These are phyloP conservation scores for Globisporangium canariense DNA, from an alignment of 352 stramenopile species.

Conservation along the genomic window DNA sequence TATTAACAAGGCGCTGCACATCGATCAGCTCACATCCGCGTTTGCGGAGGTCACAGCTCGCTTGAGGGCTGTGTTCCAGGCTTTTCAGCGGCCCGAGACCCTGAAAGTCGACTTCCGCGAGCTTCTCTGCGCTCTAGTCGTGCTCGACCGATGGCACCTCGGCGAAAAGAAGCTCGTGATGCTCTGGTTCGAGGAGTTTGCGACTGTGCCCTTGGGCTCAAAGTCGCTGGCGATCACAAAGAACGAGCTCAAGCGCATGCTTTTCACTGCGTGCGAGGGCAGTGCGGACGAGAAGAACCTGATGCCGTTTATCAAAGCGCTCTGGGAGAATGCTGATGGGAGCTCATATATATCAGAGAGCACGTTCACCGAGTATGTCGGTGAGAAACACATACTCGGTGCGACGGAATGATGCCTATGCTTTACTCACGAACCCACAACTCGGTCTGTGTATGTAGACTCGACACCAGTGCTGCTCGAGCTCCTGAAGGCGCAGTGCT, in stretches of 20 bases:
- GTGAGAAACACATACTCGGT: slow-evolving; percentile 10
- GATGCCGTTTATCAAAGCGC: slow-evolving; percentile 26
- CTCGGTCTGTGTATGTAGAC: neutral
- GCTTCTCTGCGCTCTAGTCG: slow-evolving; percentile 37
- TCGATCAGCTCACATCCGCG: slow-evolving; percentile 9
- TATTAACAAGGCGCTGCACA: slow-evolving; percentile 26
- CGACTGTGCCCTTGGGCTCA: slow-evolving; percentile 8
- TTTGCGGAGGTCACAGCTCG: slow-evolving; percentile 14
- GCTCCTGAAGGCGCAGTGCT: slow-evolving; percentile 37
- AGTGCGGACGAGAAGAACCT: slow-evolving; percentile 37
- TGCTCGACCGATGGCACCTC: slow-evolving; percentile 54
- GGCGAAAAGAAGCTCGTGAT: slow-evolving; percentile 37
- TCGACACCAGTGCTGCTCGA: slow-evolving; percentile 21
- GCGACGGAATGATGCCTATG: neutral
- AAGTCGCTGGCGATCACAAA: slow-evolving; percentile 16
- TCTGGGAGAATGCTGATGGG: slow-evolving; percentile 7
- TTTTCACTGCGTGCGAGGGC: slow-evolving; percentile 37
- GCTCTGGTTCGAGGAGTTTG: slow-evolving; percentile 60
- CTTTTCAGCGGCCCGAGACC: slow-evolving; percentile 26
- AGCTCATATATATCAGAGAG: slow-evolving; percentile 13
- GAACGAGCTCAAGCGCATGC: slow-evolving; percentile 27
- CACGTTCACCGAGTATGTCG: slow-evolving; percentile 20
- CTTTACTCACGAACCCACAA: neutral
- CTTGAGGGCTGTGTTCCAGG: slow-evolving; percentile 28
- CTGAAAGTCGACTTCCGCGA: slow-evolving; percentile 41